phyloP scores from a whole-genome alignment of 176 grass and related monocot species.

The Guadua angustifolia region DNA sequence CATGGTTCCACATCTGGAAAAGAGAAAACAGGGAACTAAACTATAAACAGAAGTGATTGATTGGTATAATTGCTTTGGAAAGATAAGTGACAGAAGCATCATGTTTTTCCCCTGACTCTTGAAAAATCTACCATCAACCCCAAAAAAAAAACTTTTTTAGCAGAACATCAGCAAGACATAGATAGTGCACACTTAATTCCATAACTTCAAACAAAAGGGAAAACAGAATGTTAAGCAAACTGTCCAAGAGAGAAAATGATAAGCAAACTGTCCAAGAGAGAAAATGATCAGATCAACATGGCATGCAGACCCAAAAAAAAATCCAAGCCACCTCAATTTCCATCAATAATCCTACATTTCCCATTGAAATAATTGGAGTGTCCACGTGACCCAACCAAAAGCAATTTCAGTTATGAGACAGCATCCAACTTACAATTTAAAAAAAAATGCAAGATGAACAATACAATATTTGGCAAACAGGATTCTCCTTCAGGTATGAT shows the following conservation, averaged over 20 bases:
- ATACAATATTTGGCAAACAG: background rate
- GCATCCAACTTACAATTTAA: background rate
- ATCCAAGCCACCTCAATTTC: background rate
- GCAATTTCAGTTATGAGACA: background rate
- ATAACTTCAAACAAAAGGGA: background rate
- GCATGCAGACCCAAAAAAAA: background rate
- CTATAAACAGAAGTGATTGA: constrained; percentile 28
- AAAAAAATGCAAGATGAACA: constrained; percentile 5
- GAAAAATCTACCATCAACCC: background rate
- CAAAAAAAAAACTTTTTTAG: background rate
- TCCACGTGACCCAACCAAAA: constrained; percentile 2
- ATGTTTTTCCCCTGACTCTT: background rate
- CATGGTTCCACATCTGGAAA: constrained; percentile 98
- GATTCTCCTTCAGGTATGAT: background rate
- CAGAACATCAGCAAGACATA: constrained; percentile 17
- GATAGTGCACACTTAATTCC: background rate
- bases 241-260: background rate
- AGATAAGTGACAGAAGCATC: constrained; percentile 21
- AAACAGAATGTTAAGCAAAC: background rate
- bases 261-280: background rate
- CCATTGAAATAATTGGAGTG: background rate
- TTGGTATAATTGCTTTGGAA: background rate
- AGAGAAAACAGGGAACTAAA: constrained; percentile 22
- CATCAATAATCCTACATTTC: background rate
- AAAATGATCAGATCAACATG: background rate